Percentiles rank a stretch among this genome's conserved stretches.
These are phyloP conservation scores for Berkeleyomyces rouxiae DNA, from an alignment of 2,329 filamentous ascomycete species.

Conservation along the genomic window DNA sequence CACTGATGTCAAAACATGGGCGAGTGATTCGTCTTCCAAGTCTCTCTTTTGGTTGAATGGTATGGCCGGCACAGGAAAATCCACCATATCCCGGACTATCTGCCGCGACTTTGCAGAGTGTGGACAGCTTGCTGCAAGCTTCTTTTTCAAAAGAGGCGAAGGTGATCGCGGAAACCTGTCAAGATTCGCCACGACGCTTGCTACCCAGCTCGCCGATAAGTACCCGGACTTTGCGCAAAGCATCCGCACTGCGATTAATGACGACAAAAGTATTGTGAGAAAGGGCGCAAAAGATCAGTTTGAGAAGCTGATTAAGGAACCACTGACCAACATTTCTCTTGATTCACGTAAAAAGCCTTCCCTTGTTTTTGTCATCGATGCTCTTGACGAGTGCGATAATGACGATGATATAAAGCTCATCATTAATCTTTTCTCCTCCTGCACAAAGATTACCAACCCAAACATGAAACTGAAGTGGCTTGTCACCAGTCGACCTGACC, in stretches of 20 bases:
- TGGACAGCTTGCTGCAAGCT: constrained; percentile 21
- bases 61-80: constrained; percentile 26
- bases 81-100: constrained; percentile 21
- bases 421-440: not conserved
- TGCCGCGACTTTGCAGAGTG: constrained; percentile 15
- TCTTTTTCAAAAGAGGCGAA: constrained; percentile 30
- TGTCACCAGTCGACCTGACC: constrained; percentile 18
- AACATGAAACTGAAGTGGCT: constrained; percentile 1
- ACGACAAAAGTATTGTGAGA: not conserved
- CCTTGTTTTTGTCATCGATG: not conserved
- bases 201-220: constrained; percentile 19
- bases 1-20: constrained; percentile 19
- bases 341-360: not conserved
- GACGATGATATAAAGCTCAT: not conserved
- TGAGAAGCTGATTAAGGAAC: not conserved
- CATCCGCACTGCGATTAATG: not conserved
- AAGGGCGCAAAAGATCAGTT: not conserved
- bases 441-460: not conserved
- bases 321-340: not conserved
- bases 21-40: constrained; percentile 14
- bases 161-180: constrained; percentile 22
- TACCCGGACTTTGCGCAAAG: not conserved
- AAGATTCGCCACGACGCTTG: constrained; percentile 26
- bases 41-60: constrained; percentile 24
- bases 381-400: not conserved